Evolutionary conservation across 164 flowering plant genomes (phyloP), one percentile per base, ranked within the genome.

Genomic region (Sedum album): DNA sequence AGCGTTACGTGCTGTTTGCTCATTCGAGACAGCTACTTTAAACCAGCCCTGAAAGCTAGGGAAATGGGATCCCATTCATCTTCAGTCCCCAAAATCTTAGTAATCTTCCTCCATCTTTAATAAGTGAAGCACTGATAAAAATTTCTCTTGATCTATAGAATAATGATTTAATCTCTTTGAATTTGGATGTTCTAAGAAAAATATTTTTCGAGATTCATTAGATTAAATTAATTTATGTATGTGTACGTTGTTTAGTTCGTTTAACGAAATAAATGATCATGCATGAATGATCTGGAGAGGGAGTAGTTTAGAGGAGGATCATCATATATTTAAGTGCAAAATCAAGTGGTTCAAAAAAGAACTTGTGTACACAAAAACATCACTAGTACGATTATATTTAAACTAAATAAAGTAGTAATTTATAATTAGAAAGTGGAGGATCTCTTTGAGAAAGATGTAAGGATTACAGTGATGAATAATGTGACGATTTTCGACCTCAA

Each of bases 1-100:
- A 57, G 18, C 15, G 62, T 57, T 57, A 57, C n/a, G 35, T 57
- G 62, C 33, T 57, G 62, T 23, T 57, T 57, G 62, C 33, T 57
- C 18, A 57, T 28, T 28, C 3, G 33, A 57, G 62, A 57, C 62
- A 57, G 62, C 31, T 57, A 28, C 17, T 26, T 57, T 28, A 33
- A 28, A 57, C 62, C 33, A 57, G 62, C 62, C 62, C 62, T 57
- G 35, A 57, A 57, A 57, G 62, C 62, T 13, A 57, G 62, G n/a
- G 62, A 57, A 57, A 57, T 57, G 20, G 62, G 33, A 57, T 28
- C 62, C 23, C 21, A 5, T n/a, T 51, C 57, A n/a, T n/a, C 6
- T 4, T 28, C 62, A 13, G 31, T 57, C 62, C 62, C 33, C 62
- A 57, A 57, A 13, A 57, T 57, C 35, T 28, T n/a, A n/a, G n/a